Evolutionary conservation across 108 stramenopile species (phyloP).

Genomic region (Nitzschia inconspicua): DNA sequence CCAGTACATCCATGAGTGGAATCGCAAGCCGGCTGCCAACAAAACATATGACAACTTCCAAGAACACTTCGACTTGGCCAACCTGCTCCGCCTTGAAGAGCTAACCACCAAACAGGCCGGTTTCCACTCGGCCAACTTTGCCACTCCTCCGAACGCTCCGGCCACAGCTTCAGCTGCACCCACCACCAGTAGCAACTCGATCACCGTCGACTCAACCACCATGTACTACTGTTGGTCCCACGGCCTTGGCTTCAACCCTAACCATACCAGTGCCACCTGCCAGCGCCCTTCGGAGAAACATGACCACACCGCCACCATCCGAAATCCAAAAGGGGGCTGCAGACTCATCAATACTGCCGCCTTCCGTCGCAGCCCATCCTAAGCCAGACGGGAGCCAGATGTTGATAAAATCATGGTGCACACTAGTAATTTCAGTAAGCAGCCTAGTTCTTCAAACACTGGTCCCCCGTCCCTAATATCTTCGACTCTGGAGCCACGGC

Average conservation of each 20-base stretch:
- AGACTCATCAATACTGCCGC: neutral
- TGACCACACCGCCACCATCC: neutral
- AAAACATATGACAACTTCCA: slow-evolving; percentile 1
- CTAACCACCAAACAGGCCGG: slow-evolving; percentile 2
- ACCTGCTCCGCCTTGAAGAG: neutral
- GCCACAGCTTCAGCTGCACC: too few relatives aligned
- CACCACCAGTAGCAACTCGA: neutral
- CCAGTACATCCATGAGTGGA: neutral
- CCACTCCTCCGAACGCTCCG: too few relatives aligned
- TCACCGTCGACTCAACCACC: neutral
- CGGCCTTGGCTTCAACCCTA: slow-evolving; percentile 4
- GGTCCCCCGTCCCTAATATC: neutral
- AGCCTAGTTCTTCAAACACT: neutral
- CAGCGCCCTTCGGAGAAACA: neutral
- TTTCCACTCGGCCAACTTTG: neutral
- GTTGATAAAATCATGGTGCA: neutral
- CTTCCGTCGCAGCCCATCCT: neutral
- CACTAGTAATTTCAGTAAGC: neutral
- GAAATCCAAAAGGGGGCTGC: neutral
- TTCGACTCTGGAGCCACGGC: too few relatives aligned
- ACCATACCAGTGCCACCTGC: slow-evolving; percentile 15
- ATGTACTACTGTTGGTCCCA: slow-evolving; percentile 17
- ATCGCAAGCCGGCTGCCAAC: neutral
- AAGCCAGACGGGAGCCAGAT: neutral
- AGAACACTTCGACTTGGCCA: neutral